Evolutionary conservation across 495 filamentous ascomycete species (phyloP).

Genomic region (Alectoria sarmentosa): DNA sequence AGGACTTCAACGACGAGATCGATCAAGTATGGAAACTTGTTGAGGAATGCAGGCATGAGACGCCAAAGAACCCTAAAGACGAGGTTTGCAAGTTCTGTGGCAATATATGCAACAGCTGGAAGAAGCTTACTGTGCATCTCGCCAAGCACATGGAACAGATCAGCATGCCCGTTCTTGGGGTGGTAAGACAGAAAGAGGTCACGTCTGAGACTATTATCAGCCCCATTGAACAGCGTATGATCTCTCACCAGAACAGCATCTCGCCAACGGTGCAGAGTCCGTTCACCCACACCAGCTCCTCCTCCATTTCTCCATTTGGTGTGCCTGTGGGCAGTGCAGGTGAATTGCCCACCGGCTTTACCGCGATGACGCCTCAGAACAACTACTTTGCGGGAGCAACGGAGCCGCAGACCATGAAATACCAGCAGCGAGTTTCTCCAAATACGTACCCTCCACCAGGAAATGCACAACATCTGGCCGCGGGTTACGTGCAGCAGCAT

Average conservation of each 20-base stretch:
- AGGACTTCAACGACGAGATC: slow-evolving; percentile 47
- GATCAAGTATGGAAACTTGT: slow-evolving; percentile 66
- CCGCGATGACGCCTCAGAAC: slow-evolving; percentile 15
- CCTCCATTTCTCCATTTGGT: slow-evolving; percentile 21
- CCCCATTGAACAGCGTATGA: slow-evolving; percentile 48
- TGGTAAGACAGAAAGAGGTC: slow-evolving; percentile 56
- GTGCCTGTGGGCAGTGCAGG: slow-evolving; percentile 8
- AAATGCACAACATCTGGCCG: slow-evolving; percentile 15
- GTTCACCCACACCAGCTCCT: slow-evolving; percentile 11
- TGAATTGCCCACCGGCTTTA: slow-evolving; percentile 17
- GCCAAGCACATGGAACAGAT: slow-evolving; percentile 98
- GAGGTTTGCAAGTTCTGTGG: slow-evolving; percentile 91
- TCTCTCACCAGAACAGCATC: slow-evolving; percentile 31
- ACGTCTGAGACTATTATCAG: slow-evolving; percentile 56
- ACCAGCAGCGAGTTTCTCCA: slow-evolving; percentile 22
- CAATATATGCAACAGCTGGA: slow-evolving; percentile 76
- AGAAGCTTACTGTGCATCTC: slow-evolving; percentile 88
- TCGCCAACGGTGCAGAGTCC: slow-evolving; percentile 21
- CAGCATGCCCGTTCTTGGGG: slow-evolving; percentile 72
- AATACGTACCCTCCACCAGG: slow-evolving; percentile 25
- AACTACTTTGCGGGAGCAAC: slow-evolving; percentile 13
- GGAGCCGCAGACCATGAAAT: slow-evolving; percentile 13
- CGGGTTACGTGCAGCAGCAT: slow-evolving; percentile 15
- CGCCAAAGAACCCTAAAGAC: slow-evolving; percentile 54
- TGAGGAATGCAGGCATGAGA: slow-evolving; percentile 70